phyloP scores from a whole-genome alignment of 1,284 basidiomycete genomes.

The Ustilago cynodontis region DNA sequence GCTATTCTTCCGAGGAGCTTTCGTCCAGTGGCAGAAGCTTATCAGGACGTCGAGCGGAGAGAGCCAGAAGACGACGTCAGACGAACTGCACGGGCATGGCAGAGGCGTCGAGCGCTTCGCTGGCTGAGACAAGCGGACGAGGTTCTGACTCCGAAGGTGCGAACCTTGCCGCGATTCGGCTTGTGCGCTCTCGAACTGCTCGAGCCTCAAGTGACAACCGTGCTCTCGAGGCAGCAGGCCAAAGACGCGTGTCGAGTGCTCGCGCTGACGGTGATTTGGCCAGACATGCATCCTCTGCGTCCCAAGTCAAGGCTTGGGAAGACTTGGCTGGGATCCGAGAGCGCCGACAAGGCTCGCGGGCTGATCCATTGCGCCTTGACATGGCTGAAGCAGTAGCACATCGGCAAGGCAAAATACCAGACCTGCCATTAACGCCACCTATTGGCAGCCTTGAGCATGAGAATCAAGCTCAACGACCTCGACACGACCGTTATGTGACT shows the following conservation, averaged over 20 bases:
- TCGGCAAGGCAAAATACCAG: background rate
- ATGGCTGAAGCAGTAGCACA: background rate
- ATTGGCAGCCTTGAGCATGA: background rate
- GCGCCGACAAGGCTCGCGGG: background rate
- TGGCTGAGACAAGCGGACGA: conserved; percentile 21
- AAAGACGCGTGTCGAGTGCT: background rate
- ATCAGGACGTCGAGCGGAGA: background rate
- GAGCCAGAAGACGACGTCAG: conserved; percentile 12
- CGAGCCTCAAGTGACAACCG: too few species aligned
- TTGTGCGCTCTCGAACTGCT: background rate
- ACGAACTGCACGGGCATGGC: conserved; percentile 22
- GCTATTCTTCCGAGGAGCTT: conserved; percentile 30
- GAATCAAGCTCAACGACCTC: background rate
- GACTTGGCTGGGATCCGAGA: conserved; percentile 10
- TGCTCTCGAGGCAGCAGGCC: background rate
- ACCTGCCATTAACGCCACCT: background rate
- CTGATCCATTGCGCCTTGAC: background rate
- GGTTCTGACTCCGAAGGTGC: conserved; percentile 24
- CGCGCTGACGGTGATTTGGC: background rate
- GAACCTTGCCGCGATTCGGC: conserved; percentile 16
- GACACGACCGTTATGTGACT: conserved; percentile 22
- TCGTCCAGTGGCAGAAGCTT: conserved; percentile 30
- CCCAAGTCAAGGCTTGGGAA: conserved; percentile 18
- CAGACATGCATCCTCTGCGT: background rate
- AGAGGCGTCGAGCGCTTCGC: conserved; percentile 17